Conservation (phyloP, 2,329 filamentous ascomycete species). For the Colletotrichum sp. region DNA sequence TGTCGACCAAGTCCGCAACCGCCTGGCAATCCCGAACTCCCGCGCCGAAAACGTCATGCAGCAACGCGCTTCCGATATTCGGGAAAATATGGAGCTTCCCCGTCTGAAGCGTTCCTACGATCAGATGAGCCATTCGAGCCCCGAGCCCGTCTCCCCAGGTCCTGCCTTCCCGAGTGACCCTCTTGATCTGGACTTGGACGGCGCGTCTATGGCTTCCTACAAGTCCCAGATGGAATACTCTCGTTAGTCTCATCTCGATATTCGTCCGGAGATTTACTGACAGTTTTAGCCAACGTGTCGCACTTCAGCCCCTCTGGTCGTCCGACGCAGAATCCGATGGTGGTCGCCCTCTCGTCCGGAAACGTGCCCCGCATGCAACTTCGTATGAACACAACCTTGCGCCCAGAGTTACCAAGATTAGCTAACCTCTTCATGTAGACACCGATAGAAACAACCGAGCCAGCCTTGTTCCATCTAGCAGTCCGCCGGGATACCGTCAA, state of each 20-base stretch:
- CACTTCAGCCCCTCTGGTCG: background rate
- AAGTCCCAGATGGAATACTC: background rate
- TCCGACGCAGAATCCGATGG: slow-evolving; percentile 6
- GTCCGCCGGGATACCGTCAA: background rate
- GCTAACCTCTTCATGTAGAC: background rate
- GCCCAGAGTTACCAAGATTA: no score
- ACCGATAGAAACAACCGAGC: slow-evolving; percentile 9
- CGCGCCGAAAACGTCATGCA: background rate
- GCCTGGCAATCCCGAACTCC: background rate
- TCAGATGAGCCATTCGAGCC: background rate
- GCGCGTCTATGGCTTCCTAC: background rate
- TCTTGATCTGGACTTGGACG: background rate
- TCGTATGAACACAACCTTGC: background rate
- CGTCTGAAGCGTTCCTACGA: background rate
- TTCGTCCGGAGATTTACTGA: background rate
- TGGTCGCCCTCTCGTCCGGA: background rate
- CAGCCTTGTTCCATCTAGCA: background rate
- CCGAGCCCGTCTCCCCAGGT: background rate
- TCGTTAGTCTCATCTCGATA: background rate
- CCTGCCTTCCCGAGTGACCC: background rate
- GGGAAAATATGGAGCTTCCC: background rate
- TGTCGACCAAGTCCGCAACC: background rate
- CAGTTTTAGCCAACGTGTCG: background rate
- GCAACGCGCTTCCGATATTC: background rate
- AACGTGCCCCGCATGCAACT: background rate